Percentiles rank a stretch among this genome's conserved stretches.
Evolutionary conservation across 2,329 filamentous ascomycete genomes (phyloP).

Genomic region (Penicillium nordicum): DNA sequence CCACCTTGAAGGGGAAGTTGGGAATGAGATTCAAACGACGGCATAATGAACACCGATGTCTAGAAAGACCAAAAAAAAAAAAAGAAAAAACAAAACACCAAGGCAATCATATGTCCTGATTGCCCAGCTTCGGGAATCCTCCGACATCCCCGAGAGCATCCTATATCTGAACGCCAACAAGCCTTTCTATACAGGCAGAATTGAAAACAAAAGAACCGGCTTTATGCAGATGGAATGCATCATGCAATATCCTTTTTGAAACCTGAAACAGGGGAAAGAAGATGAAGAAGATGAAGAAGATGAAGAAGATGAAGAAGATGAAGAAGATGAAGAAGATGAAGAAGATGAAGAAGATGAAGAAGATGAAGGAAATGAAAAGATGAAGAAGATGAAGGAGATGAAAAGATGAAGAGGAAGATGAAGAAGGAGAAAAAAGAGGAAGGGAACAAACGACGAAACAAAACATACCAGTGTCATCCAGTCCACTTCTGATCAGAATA

Average conservation of each 20-base stretch:
- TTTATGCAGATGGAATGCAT: constrained; percentile 4
- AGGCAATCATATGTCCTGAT: background rate
- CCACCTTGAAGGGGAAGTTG: background rate
- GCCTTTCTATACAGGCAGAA: constrained; percentile 16
- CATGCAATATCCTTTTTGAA: constrained; percentile 6
- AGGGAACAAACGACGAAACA: background rate
- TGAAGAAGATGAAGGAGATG: background rate
- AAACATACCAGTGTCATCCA: constrained; percentile 10
- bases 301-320: background rate
- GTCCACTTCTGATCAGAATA: constrained; percentile 32
- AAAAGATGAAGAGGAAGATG: no score
- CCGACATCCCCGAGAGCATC: constrained; percentile 7
- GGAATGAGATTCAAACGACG: background rate
- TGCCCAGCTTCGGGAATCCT: background rate
- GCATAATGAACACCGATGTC: background rate
- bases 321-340: no score
- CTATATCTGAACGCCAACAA: constrained; percentile 25
- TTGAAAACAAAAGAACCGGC: background rate
- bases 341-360: no score
- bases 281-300: background rate
- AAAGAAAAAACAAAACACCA: background rate
- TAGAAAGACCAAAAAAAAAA: background rate
- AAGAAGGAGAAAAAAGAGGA: background rate
- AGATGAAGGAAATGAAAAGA: no score
- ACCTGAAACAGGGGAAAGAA: background rate